Evolutionary conservation across 164 flowering plant species (phyloP).

Genomic region (Cinnamomum chago): DNA sequence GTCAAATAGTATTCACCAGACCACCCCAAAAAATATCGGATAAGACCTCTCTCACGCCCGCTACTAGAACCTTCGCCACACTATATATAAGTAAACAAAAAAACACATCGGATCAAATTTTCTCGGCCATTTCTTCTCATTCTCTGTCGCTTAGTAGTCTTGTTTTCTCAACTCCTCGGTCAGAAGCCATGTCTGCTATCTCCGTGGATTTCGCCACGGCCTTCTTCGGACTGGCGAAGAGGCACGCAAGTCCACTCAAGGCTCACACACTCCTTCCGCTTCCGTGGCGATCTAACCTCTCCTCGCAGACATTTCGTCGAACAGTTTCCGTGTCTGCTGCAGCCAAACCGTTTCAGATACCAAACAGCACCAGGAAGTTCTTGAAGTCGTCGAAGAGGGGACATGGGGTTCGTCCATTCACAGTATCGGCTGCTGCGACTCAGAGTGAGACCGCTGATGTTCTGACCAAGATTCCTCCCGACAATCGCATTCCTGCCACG

Average conservation of each 20-base stretch:
- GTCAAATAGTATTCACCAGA: no score
- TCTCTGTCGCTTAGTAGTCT: neutral
- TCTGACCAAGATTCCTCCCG: constrained; percentile 58
- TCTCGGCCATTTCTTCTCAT: neutral
- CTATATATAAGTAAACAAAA: no score
- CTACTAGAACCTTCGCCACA: no score
- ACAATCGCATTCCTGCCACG: constrained; percentile 87
- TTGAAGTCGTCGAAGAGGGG: constrained; percentile 6
- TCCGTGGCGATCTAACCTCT: constrained; percentile 8
- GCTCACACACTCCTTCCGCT: constrained; percentile 26
- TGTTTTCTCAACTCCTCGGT: neutral
- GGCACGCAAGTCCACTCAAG: constrained; percentile 19
- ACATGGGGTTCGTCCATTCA: constrained; percentile 20
- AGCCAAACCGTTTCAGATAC: neutral
- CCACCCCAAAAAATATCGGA: no score
- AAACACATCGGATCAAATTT: no score
- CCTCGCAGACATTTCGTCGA: neutral
- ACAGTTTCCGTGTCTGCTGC: neutral
- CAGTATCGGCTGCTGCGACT: constrained; percentile 37
- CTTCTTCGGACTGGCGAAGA: constrained; percentile 33
- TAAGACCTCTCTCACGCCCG: no score
- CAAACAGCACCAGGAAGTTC: constrained; percentile 3
- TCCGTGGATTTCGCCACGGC: constrained; percentile 40
- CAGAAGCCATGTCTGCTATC: constrained; percentile 34
- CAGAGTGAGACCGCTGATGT: constrained; percentile 42